phyloP scores from a whole-genome alignment of 176 grass and related monocot species.

The Zea luxurians region DNA sequence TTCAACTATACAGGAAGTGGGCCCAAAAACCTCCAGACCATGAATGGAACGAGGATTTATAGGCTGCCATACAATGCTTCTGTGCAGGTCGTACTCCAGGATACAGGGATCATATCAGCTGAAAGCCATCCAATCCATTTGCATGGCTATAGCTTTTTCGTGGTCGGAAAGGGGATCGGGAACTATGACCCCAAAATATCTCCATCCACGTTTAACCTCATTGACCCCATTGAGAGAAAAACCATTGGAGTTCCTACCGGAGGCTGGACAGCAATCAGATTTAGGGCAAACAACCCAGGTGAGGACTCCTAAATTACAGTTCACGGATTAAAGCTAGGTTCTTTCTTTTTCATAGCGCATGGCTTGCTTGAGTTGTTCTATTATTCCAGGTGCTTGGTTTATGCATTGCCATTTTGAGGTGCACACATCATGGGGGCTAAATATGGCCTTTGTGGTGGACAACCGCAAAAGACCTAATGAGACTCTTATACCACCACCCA shows the following conservation, averaged over 20 bases:
- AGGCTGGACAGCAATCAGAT: conserved; percentile 73
- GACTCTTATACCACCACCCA: conserved; percentile 59
- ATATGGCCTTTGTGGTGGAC: conserved; percentile 79
- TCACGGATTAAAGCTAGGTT: background rate
- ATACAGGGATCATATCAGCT: conserved; percentile 62
- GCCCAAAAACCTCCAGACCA: conserved; percentile 66
- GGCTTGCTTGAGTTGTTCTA: conserved; percentile 14
- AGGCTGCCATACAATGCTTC: conserved; percentile 62
- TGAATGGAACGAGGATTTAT: conserved; percentile 66
- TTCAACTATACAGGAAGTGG: conserved; percentile 70
- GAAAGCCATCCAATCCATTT: conserved; percentile 77
- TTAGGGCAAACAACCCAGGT: conserved; percentile 78
- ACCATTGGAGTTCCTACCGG: conserved; percentile 62
- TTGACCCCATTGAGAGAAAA: conserved; percentile 72
- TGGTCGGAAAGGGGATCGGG: conserved; percentile 53
- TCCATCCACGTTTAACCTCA: conserved; percentile 63
- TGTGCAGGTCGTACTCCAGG: conserved; percentile 67
- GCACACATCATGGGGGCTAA: conserved; percentile 78
- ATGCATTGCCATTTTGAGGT: no score
- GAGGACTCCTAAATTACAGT: background rate
- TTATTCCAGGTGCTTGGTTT: conserved; percentile 72
- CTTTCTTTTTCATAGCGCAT: background rate
- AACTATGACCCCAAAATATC: conserved; percentile 58
- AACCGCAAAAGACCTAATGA: conserved; percentile 61
- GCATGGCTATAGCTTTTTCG: conserved; percentile 73